These are phyloP conservation scores for Gracilaria vermiculophylla DNA, from an alignment of 23 red algal species.

Conservation along the genomic window DNA sequence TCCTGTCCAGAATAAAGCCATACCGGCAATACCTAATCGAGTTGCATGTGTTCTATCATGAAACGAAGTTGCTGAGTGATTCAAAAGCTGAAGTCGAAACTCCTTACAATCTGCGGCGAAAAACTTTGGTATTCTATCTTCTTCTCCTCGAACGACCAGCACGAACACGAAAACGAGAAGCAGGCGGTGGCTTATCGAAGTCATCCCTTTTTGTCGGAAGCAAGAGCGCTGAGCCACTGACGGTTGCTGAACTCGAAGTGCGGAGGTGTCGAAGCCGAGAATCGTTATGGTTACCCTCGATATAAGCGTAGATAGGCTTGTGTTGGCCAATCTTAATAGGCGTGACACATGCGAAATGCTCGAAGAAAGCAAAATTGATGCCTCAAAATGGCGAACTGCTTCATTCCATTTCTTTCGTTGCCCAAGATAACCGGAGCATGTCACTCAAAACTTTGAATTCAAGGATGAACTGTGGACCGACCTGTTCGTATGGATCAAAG, in stretches of 20 bases:
- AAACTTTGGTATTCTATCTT: slow-evolving; percentile 16
- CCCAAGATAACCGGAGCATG: neutral
- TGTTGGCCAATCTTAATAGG: neutral
- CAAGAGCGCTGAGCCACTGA: neutral
- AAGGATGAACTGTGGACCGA: neutral
- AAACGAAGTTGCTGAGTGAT: neutral
- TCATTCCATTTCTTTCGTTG: neutral
- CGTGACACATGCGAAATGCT: neutral
- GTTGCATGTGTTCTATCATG: slow-evolving; percentile 28
- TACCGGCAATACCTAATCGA: slow-evolving; percentile 18
- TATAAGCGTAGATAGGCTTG: neutral
- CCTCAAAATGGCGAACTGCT: neutral
- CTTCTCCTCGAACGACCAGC: neutral
- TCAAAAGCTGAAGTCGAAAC: slow-evolving; percentile 14
- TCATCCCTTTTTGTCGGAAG: neutral
- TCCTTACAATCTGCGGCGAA: slow-evolving; percentile 18
- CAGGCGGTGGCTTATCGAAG: neutral
- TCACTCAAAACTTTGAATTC: neutral
- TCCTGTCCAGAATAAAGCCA: slow-evolving; percentile 54
- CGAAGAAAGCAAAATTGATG: neutral
- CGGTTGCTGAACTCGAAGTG: neutral
- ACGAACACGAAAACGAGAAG: neutral
- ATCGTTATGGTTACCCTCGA: slow-evolving; percentile 16
- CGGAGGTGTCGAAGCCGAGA: neutral
- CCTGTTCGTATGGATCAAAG: no score